These are phyloP conservation scores for Euphorbia pulcherrima DNA, from an alignment of 345 rosid species.

Conservation along the genomic window DNA sequence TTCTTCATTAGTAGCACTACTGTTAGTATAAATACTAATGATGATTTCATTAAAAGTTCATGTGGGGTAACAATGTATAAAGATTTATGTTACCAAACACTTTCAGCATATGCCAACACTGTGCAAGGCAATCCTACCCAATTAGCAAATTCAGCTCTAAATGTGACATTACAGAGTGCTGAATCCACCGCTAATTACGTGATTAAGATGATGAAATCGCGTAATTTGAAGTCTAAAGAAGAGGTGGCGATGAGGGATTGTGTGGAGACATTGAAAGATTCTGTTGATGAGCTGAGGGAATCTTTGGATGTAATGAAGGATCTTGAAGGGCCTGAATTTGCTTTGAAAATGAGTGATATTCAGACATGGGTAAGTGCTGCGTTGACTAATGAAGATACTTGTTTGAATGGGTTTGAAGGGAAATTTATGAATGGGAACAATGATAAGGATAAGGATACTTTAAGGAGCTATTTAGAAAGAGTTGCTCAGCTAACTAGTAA, in stretches of 20 bases:
- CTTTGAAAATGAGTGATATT: conserved; percentile 28
- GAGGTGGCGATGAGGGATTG: conserved; percentile 35
- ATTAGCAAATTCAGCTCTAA: conserved; percentile 32
- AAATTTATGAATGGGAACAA: conserved; percentile 18
- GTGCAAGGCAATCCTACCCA: conserved; percentile 25
- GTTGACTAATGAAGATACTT: conserved; percentile 40
- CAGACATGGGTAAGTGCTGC: conserved; percentile 54
- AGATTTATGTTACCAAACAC: conserved; percentile 34
- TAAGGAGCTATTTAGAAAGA: conserved; percentile 22
- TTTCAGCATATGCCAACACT: conserved; percentile 29
- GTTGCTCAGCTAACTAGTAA: conserved; percentile 41
- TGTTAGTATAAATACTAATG: background rate
- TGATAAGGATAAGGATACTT: conserved; percentile 22
- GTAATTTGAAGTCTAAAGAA: conserved; percentile 21
- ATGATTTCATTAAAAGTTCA: conserved; percentile 27
- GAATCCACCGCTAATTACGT: conserved; percentile 17
- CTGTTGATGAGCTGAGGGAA: conserved; percentile 29
- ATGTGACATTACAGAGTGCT: conserved; percentile 25
- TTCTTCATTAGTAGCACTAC: background rate
- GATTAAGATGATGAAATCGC: conserved; percentile 7
- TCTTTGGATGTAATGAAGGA: conserved; percentile 34
- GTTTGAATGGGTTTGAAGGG: conserved; percentile 36
- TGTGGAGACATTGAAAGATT: conserved; percentile 32
- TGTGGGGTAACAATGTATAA: conserved; percentile 40
- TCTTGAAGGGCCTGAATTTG: conserved; percentile 34